Evolutionary conservation across 1,139 yeast genomes (phyloP), one percentile per base, ranked within the genome.

Genomic region (Candida pseudocylindracea): DNA sequence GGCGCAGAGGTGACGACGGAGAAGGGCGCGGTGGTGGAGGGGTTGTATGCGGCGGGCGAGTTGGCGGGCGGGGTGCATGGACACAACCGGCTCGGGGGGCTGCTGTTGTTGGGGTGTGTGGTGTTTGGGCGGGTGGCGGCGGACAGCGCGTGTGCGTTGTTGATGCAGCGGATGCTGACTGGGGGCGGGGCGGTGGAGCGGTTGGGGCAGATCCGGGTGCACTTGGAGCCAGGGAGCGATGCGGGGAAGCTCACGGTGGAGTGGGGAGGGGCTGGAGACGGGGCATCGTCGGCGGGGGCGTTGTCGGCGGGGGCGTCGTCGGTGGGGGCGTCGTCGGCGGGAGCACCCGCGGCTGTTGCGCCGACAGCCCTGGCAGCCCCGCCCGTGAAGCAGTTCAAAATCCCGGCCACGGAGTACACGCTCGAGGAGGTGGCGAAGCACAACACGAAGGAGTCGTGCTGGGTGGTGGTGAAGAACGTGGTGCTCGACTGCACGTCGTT

Each of bases 1-100:
- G 51, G 59, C 32, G 55, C 75, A 0, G 64, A 71, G 42, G 80
- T 75, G 2, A 40, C 73, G 33, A 53, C 57, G 34, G 50, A 53
- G 27, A 45, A 49, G 10, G 39, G 42, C 9, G 43, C 45, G 5
- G 59, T 68, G 2, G 66, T 73, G 39, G 54, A 52, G 28, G 85
- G 81, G 2, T 51, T 74, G 27, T 76, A 60, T 46, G 88, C 88
- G 2, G 76, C 78, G 24, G 92, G 91, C 26, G 91, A 78, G 48
- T 66, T 75, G 12, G 76, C 81, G 11, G 91, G 91, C 24, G 91
- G 88, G 33, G 73, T 78, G 12, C 91, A 78, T 45, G 91, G 91
- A 10, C 70, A 67, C 32, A 73, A 74, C 46, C 60, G 88, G 45
- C 54, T 78, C 12, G 85, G 85, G 29, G 92, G 91, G 0, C 72